These are phyloP conservation scores for Ogataea degrootiae DNA, from an alignment of 805 yeast species.

Conservation along the genomic window DNA sequence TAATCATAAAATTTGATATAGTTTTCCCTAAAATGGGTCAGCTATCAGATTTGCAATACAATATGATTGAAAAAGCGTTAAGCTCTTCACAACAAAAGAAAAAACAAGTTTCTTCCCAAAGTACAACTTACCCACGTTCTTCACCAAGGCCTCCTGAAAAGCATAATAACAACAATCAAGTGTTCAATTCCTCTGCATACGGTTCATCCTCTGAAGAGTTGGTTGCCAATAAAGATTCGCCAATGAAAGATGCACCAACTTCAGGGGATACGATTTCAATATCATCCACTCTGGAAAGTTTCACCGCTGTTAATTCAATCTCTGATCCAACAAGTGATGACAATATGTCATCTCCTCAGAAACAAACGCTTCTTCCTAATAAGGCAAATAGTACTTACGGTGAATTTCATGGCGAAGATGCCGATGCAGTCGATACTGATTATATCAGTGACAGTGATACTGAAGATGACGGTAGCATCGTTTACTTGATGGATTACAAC, in stretches of 20 bases:
- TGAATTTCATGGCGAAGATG: neutral
- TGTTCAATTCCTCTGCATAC: no score
- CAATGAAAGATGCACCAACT: no score
- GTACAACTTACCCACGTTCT: no score
- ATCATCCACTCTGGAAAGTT: no score
- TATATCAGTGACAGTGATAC: neutral
- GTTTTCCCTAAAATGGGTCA: slow-evolving; percentile 48
- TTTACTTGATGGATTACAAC: slow-evolving; percentile 3
- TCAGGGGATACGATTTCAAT: no score
- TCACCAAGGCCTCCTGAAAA: no score
- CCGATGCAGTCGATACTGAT: neutral
- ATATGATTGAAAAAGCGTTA: slow-evolving; percentile 15
- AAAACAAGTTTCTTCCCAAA: neutral
- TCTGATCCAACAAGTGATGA: neutral
- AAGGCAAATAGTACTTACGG: neutral
- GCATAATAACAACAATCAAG: no score
- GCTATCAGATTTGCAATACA: slow-evolving; percentile 34
- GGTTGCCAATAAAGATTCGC: no score
- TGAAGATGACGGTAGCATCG: slow-evolving; percentile 1
- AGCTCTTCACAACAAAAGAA: slow-evolving; percentile 5
- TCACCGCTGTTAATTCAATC: no score
- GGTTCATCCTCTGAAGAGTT: no score
- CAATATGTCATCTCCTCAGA: neutral
- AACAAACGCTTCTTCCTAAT: no score
- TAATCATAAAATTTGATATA: slow-evolving; percentile 54